Evolutionary conservation across 2,329 filamentous ascomycete species (phyloP).

Genomic region (Pseudogymnoascus sp.): DNA sequence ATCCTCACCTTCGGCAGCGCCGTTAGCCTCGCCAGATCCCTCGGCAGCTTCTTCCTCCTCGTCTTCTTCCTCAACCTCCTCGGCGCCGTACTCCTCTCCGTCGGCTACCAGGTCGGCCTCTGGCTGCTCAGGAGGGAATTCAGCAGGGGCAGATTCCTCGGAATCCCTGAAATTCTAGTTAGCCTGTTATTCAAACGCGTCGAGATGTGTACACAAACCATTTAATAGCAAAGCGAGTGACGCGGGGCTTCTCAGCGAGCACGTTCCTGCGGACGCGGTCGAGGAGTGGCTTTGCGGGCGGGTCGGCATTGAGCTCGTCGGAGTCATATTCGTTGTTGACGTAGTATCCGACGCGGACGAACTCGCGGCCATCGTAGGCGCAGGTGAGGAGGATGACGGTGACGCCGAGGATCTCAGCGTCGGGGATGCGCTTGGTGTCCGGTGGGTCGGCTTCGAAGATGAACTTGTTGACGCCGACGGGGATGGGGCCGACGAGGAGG

Average conservation of each 20-base stretch:
- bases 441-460: constrained; percentile 93
- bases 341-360: constrained; percentile 97
- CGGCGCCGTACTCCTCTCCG: constrained; percentile 83
- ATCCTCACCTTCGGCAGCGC: constrained; percentile 51
- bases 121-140: constrained; percentile 95
- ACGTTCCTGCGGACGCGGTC: constrained; percentile 91
- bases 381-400: constrained; percentile 95
- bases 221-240: constrained; percentile 97
- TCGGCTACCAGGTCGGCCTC: constrained; percentile 84
- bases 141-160: constrained; percentile 90
- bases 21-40: constrained; percentile 38
- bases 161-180: constrained; percentile 64
- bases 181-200: neutral
- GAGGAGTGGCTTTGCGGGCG: constrained; percentile 83
- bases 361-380: constrained; percentile 92
- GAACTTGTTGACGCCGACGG: constrained; percentile 97
- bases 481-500: constrained; percentile 93
- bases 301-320: constrained; percentile 80
- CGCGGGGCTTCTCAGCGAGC: constrained; percentile 91
- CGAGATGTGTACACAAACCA: constrained; percentile 56
- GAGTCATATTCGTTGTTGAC: constrained; percentile 99
- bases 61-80: constrained; percentile 72
- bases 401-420: constrained; percentile 91
- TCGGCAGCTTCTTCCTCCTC: constrained; percentile 54
- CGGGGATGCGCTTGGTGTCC: constrained; percentile 82